A percentile compares a stretch with the other conserved stretches of the same genome.
Conservation (phyloP, 257 asterid genomes). For the Anisodus acutangulus region DNA sequence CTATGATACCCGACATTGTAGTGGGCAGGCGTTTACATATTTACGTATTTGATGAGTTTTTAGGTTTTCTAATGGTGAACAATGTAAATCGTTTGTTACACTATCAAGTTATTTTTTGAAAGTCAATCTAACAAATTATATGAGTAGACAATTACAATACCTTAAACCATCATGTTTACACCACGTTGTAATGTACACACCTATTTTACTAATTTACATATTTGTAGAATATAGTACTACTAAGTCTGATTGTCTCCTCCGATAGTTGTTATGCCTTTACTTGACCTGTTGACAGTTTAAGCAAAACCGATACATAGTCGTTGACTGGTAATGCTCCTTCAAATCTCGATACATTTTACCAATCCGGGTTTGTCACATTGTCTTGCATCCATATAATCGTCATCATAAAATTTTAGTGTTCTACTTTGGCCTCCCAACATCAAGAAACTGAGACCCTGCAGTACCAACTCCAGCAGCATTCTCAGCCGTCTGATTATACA, state of each 20-base stretch:
- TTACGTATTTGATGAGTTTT: too few relatives aligned
- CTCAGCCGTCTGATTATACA: slow-evolving; percentile 35
- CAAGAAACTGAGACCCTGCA: slow-evolving; percentile 43
- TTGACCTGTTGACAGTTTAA: background rate
- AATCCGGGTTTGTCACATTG: background rate
- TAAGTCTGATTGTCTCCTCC: background rate
- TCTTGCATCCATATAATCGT: too few relatives aligned
- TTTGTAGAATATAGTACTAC: background rate
- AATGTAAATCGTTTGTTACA: background rate
- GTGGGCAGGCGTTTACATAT: background rate
- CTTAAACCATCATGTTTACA: background rate
- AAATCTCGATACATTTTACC: background rate
- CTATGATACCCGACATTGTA: background rate
- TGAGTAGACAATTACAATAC: background rate
- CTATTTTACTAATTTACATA: background rate
- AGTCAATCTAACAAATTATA: too few relatives aligned
- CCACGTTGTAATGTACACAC: background rate
- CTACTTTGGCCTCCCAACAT: slow-evolving; percentile 46
- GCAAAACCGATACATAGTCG: background rate
- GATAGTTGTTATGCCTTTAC: too few relatives aligned
- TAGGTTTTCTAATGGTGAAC: background rate
- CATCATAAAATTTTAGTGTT: too few relatives aligned
- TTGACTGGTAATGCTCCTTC: background rate
- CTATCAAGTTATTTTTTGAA: background rate
- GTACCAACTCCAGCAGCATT: slow-evolving; percentile 47